Conservation (phyloP, 345 rosid species). For the Passiflora organensis region DNA sequence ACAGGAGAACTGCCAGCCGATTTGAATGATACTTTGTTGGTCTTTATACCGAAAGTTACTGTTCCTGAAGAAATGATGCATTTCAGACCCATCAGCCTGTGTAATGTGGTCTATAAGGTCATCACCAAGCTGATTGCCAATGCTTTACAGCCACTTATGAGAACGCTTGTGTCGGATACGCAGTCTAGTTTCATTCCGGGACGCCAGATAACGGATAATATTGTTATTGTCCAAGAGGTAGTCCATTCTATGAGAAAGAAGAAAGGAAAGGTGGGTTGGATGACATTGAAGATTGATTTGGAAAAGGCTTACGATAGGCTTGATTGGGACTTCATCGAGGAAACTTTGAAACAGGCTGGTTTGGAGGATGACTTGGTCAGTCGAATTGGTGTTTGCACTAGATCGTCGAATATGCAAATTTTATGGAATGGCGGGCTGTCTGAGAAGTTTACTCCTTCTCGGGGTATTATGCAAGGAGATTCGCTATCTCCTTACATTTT, state of each 20-base stretch:
- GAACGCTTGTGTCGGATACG: background rate
- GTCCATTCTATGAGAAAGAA: background rate
- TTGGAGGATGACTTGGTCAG: too few relatives aligned
- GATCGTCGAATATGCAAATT: too few relatives aligned
- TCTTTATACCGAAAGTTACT: background rate
- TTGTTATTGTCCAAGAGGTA: background rate
- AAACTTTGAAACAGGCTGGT: too few relatives aligned
- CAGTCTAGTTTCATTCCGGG: background rate
- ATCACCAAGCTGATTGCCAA: background rate
- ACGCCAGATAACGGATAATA: background rate
- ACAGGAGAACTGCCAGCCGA: too few relatives aligned
- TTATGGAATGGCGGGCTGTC: too few relatives aligned
- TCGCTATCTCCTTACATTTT: too few relatives aligned
- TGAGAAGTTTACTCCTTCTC: too few relatives aligned
- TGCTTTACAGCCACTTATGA: background rate
- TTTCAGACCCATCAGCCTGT: background rate
- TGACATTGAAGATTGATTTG: background rate
- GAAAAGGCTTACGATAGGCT: constrained; percentile 1
- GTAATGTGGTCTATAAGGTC: background rate
- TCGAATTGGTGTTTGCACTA: too few relatives aligned
- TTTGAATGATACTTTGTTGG: too few relatives aligned
- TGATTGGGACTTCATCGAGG: background rate
- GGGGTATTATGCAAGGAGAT: too few relatives aligned
- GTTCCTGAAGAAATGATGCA: background rate
- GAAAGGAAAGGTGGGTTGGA: background rate